Conservation (phyloP, 371 early-diverging fungal species). For the Syncephalis plumigaleata region DNA sequence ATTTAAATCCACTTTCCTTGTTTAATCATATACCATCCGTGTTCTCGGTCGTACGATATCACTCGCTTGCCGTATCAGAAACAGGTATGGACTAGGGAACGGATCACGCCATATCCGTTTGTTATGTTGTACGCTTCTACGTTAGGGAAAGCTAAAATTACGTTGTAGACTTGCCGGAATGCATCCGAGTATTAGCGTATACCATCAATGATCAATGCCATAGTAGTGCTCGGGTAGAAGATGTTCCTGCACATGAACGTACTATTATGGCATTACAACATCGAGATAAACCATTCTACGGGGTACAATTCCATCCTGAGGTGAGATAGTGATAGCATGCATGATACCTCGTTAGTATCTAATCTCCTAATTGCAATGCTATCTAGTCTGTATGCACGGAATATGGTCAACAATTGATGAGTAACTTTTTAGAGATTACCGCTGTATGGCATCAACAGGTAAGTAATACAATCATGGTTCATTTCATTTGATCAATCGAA, state of each 20-base stretch:
- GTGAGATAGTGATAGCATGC: constrained; percentile 3
- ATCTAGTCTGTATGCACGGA: constrained; percentile 63
- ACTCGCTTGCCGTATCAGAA: constrained; percentile 62
- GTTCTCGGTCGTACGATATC: constrained; percentile 77
- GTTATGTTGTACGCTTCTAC: constrained; percentile 1
- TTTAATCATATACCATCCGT: constrained; percentile 38
- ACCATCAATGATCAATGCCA: constrained; percentile 25
- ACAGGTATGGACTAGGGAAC: constrained; percentile 8
- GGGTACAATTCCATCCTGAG: constrained; percentile 96
- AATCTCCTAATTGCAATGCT: neutral
- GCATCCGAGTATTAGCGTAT: constrained; percentile 32
- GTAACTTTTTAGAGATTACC: constrained; percentile 50
- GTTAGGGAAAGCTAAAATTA: no score
- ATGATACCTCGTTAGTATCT: neutral
- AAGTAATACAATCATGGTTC: neutral
- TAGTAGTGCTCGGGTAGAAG: constrained; percentile 13
- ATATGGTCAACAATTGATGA: constrained; percentile 43
- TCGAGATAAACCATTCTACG: constrained; percentile 48
- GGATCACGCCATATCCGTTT: neutral
- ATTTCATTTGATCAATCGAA: neutral
- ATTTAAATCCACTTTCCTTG: constrained; percentile 18
- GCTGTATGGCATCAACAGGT: constrained; percentile 18
- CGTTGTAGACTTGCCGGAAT: constrained; percentile 41
- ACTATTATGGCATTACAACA: constrained; percentile 78
- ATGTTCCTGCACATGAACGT: no score